Conservation (phyloP, 495 filamentous ascomycete genomes). For the Daldinia decipiens region DNA sequence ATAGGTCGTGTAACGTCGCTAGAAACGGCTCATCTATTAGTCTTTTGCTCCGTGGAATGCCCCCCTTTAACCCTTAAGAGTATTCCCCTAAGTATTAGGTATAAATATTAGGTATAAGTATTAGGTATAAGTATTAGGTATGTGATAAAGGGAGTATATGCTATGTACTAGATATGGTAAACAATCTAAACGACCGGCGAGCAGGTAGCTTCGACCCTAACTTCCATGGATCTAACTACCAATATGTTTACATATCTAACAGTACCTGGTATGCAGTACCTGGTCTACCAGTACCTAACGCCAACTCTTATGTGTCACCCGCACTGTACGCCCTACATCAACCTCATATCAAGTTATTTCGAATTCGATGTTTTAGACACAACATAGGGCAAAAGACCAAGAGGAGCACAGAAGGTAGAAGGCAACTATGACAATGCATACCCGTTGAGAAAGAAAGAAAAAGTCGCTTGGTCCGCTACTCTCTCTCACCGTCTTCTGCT, state of each 20-base stretch:
- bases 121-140: constrained; percentile 6
- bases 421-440: constrained; percentile 1
- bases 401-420: not conserved
- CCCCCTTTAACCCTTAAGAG: no score
- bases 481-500: not conserved
- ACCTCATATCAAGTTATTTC: constrained; percentile 17
- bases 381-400: constrained; percentile 20
- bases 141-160: not conserved
- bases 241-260: not conserved
- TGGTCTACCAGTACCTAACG: not conserved
- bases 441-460: not conserved
- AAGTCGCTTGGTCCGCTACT: not conserved
- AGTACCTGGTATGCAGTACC: no score
- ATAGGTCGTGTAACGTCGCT: constrained; percentile 39
- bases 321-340: constrained; percentile 19
- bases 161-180: not conserved
- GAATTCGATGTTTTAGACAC: constrained; percentile 8
- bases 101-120: no score
- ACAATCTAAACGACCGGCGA: constrained; percentile 17
- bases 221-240: not conserved
- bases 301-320: not conserved
- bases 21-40: constrained; percentile 26
- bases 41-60: constrained; percentile 9
- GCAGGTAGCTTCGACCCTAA: not conserved
- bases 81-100: not conserved